Percentiles rank a stretch among this genome's conserved stretches.
phyloP scores from a whole-genome alignment of 2,329 filamentous ascomycete species.

The Rachicladosporium sp. region DNA sequence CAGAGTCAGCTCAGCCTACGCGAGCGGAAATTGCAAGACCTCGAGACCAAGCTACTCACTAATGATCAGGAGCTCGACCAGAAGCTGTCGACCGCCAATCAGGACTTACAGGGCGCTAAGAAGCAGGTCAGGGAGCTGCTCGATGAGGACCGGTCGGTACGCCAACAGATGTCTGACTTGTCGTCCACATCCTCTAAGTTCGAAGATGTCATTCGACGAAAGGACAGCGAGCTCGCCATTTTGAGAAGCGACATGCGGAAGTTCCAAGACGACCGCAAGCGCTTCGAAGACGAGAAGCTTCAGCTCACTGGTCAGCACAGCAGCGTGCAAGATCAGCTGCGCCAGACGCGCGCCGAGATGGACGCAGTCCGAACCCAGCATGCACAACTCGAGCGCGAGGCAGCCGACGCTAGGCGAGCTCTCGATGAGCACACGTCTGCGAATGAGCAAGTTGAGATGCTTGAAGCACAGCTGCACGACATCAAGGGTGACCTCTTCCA shows the following conservation, averaged over 20 bases:
- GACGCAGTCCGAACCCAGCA: slow-evolving; percentile 79
- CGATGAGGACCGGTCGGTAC: slow-evolving; percentile 69
- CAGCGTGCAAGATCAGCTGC: slow-evolving; percentile 60
- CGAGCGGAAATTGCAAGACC: slow-evolving; percentile 76
- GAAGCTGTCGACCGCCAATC: slow-evolving; percentile 64
- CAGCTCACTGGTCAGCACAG: slow-evolving; percentile 64
- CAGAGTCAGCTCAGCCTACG: slow-evolving; percentile 82
- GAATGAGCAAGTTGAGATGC: slow-evolving; percentile 74
- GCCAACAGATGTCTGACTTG: slow-evolving; percentile 74
- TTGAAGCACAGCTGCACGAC: slow-evolving; percentile 77
- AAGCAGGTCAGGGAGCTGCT: slow-evolving; percentile 63
- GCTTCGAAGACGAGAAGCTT: slow-evolving; percentile 67
- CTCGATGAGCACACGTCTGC: slow-evolving; percentile 82
- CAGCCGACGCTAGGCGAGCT: slow-evolving; percentile 72
- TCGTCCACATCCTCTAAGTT: slow-evolving; percentile 89
- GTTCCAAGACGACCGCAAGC: slow-evolving; percentile 66
- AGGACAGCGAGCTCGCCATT: slow-evolving; percentile 83
- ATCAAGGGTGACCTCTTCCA: slow-evolving; percentile 77
- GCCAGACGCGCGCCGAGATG: slow-evolving; percentile 76
- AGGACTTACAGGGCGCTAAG: slow-evolving; percentile 64
- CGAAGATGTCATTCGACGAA: slow-evolving; percentile 82
- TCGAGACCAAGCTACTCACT: slow-evolving; percentile 73
- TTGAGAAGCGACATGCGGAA: slow-evolving; percentile 75
- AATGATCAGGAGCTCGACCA: slow-evolving; percentile 81
- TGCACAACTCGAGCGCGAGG: slow-evolving; percentile 73